These are phyloP conservation scores for Microdochium nivale DNA, from an alignment of 2,329 filamentous ascomycete genomes.

Conservation along the genomic window DNA sequence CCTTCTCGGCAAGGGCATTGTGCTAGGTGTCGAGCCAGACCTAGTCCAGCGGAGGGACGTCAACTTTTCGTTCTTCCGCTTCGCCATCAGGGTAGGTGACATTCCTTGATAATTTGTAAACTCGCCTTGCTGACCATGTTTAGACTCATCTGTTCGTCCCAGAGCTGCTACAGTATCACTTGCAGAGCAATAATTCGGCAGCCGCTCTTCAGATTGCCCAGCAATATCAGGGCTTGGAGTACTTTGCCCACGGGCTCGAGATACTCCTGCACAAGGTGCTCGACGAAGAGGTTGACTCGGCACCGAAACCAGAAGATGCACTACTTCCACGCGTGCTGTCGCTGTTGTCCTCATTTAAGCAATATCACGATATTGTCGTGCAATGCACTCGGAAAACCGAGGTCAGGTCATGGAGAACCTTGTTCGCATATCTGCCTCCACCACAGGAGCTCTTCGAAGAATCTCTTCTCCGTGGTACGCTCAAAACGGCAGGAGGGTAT, in stretches of 20 bases:
- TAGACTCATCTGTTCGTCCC: constrained; percentile 91
- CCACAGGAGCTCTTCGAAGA: constrained; percentile 91
- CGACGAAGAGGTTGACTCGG: constrained; percentile 82
- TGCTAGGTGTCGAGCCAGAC: constrained; percentile 86
- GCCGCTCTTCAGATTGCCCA: constrained; percentile 76
- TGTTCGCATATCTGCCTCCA: constrained; percentile 86
- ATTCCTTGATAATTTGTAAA: background rate
- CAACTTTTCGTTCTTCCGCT: constrained; percentile 82
- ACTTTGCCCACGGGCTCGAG: constrained; percentile 89
- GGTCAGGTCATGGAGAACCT: constrained; percentile 84
- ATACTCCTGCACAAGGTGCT: constrained; percentile 87
- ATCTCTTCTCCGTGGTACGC: constrained; percentile 70
- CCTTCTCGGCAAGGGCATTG: constrained; percentile 78
- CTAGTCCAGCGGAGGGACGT: constrained; percentile 88
- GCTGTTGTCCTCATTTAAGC: constrained; percentile 62
- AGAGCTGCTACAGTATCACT: constrained; percentile 71
- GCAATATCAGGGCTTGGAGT: constrained; percentile 78
- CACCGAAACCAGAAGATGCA: constrained; percentile 53
- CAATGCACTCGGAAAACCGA: constrained; percentile 98
- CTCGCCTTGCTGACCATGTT: constrained; percentile 6
- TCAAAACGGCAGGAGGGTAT: constrained; percentile 95
- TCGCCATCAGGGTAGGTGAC: constrained; percentile 70
- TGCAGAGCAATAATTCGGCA: constrained; percentile 66
- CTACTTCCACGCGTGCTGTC: constrained; percentile 56
- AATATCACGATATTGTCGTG: constrained; percentile 90